These are phyloP conservation scores for Pichia sp. DNA, from an alignment of 1,139 yeast genomes.

Conservation along the genomic window DNA sequence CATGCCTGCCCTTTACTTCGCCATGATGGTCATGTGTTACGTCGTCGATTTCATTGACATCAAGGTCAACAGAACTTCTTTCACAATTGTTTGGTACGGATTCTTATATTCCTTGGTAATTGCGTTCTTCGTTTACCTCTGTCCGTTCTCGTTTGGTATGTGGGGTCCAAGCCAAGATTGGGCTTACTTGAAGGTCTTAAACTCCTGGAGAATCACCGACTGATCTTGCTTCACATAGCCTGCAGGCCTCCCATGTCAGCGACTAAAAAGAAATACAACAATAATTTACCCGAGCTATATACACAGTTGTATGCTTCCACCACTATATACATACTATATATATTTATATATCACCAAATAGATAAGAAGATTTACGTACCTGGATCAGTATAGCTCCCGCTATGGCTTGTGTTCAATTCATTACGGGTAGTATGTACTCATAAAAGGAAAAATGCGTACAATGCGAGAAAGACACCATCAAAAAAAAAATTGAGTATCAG, in stretches of 20 bases:
- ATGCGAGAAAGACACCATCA: background rate
- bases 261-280: background rate
- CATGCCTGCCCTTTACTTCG: conserved; percentile 93
- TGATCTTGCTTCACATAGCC: background rate
- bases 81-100: conserved; percentile 37
- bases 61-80: conserved; percentile 36
- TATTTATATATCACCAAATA: background rate
- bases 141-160: conserved; percentile 87
- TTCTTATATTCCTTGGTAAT: conserved; percentile 54
- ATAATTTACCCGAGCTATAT: background rate
- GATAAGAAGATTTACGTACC: background rate
- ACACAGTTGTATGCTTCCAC: background rate
- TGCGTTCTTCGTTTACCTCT: conserved; percentile 67
- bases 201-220: conserved; percentile 60
- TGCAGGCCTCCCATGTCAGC: too few species aligned
- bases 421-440: too few species aligned
- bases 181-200: conserved; percentile 68
- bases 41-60: conserved; percentile 61
- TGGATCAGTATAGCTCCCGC: background rate
- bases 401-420: too few species aligned
- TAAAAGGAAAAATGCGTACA: background rate
- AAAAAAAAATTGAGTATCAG: background rate
- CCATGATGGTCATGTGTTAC: conserved; percentile 77
- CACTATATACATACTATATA: background rate
- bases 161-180: conserved; percentile 69